A percentile compares a stretch with the other conserved stretches of the same genome.
Conservation (phyloP, 306 rosid species). For the Vachellia collinsii region DNA sequence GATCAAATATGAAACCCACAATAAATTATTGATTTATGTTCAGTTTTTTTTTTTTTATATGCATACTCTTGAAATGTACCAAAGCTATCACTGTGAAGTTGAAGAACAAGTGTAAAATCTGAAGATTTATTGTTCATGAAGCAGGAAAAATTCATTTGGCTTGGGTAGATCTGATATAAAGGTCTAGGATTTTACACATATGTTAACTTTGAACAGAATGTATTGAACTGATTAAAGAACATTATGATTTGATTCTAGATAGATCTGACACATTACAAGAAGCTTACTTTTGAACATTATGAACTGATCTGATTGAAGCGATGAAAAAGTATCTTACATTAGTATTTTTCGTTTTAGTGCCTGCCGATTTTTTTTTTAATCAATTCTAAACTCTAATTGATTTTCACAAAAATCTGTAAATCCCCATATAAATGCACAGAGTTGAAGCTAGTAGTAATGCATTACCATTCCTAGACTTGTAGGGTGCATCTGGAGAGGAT, state of each 20-base stretch:
- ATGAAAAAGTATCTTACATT: background rate
- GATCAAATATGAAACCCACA: background rate
- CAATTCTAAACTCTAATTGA: too few species aligned
- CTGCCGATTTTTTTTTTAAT: too few species aligned
- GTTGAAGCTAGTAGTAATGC: too few species aligned
- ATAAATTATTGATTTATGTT: background rate
- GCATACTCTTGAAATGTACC: constrained; percentile 9
- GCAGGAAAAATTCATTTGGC: background rate
- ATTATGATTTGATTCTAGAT: background rate
- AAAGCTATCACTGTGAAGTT: background rate
- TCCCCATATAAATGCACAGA: too few species aligned
- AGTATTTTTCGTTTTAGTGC: too few species aligned
- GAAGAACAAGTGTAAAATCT: background rate
- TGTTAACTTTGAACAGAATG: too few species aligned
- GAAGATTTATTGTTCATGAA: background rate
- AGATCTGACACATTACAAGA: constrained; percentile 4
- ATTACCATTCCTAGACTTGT: too few species aligned
- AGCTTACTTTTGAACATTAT: constrained; percentile 10
- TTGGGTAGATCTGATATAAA: constrained; percentile 18
- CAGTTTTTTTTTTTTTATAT: background rate
- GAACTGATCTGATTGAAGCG: background rate
- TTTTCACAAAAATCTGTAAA: too few species aligned
- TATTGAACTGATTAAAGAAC: background rate
- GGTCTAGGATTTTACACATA: background rate
- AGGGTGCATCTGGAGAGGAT: too few species aligned